Evolutionary conservation across 768 basidiomycete genomes (phyloP).

Genomic region (Boletus bicolor): DNA sequence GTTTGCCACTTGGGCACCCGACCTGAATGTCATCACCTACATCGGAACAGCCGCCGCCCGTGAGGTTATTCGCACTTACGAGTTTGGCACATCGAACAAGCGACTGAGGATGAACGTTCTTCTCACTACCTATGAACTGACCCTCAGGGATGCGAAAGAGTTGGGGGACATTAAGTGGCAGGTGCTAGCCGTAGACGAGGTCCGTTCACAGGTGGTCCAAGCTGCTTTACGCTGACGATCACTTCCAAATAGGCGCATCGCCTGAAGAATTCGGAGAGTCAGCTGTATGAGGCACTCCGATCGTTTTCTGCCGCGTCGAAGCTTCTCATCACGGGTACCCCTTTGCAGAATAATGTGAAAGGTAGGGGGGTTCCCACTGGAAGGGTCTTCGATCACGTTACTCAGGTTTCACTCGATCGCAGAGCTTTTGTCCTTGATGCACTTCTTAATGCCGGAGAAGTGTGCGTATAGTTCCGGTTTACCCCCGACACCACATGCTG

Average conservation of each 20-base stretch:
- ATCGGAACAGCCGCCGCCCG: slow-evolving; percentile 87
- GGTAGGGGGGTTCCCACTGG: slow-evolving; percentile 47
- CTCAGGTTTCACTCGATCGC: slow-evolving; percentile 11
- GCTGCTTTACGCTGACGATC: slow-evolving; percentile 15
- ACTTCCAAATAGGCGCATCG: slow-evolving; percentile 73
- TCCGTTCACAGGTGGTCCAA: slow-evolving; percentile 30
- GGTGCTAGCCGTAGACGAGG: slow-evolving; percentile 93
- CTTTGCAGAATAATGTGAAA: slow-evolving; percentile 98
- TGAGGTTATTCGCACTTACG: slow-evolving; percentile 86
- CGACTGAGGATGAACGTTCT: slow-evolving; percentile 96
- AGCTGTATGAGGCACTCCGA: slow-evolving; percentile 90
- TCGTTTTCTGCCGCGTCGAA: slow-evolving; percentile 89
- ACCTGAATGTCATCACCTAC: slow-evolving; percentile 95
- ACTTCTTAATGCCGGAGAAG: slow-evolving; percentile 98
- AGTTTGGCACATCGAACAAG: slow-evolving; percentile 87
- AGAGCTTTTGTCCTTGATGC: slow-evolving; percentile 97
- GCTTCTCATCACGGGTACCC: slow-evolving; percentile 96
- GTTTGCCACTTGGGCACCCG: slow-evolving; percentile 93
- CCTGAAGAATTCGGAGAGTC: slow-evolving; percentile 95
- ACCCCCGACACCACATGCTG: not conserved
- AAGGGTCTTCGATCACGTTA: not conserved
- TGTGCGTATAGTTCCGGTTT: slow-evolving; percentile 49
- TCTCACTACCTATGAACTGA: slow-evolving; percentile 95
- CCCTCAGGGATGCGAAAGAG: slow-evolving; percentile 85
- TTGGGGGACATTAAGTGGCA: slow-evolving; percentile 97